Evolutionary conservation across 441 rosid genomes (phyloP), one percentile per base, ranked within the genome.

Genomic region (Biscutella laevigata): DNA sequence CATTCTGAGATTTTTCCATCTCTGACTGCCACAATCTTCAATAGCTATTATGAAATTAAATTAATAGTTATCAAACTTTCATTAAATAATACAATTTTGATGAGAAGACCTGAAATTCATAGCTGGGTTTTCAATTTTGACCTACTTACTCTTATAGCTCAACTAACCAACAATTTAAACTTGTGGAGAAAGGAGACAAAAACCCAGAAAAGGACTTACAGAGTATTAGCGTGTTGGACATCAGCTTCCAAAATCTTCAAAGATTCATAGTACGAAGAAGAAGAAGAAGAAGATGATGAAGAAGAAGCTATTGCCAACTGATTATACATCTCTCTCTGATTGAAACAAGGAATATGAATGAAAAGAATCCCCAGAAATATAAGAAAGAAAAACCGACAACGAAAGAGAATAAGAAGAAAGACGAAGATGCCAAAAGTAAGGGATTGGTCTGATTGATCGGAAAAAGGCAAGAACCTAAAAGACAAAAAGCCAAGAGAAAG

Each of bases 201-300:
- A n/a, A n/a, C 41, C 55, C 59, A 58, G 53, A 53, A 61, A 52
- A 32, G 36, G 60, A 75, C 95, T 78, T 55, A 88, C 99, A 92
- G 59, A 58, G 86, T 66, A 69, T 92, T 88, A 17, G 97, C 97
- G 71, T 83, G 82, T 30, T 86, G 86, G 20, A 88, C 77, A 74
- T 88, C 97, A 57, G 94, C 94, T 73, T 88, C 95, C 42, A 92
- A 55, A 42, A 76, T 76, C 67, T 82, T 82, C 56, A 92, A 67
- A 7, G 86, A 83, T 35, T 92, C 99, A 74, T 86, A 76, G 63
- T 81, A 84, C 21, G 95, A n/a, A n/a, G n/a, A 58, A 1, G 51
- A 45, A 0, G 35, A n/a, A n/a, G n/a, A 57, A 20, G 69, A 52
- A 6, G 63, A 57, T n/a, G n/a, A n/a, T n/a, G n/a, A n/a, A n/a